Percentiles rank a stretch among this genome's conserved stretches.
These are phyloP conservation scores for Candida pseudofarinosa DNA, from an alignment of 805 yeast genomes.

Conservation along the genomic window DNA sequence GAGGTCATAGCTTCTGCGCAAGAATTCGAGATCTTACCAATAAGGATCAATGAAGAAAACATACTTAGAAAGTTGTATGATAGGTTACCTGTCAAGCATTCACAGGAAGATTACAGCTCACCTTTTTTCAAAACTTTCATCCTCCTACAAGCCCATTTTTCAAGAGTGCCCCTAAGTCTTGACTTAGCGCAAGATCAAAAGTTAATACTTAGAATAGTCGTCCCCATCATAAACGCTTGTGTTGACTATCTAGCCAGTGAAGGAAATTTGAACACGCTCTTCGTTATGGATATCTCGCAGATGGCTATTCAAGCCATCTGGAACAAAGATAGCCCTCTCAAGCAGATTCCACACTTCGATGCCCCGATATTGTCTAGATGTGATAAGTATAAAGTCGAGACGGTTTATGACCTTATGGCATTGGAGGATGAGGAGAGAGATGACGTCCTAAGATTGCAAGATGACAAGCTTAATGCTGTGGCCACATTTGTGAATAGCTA, in stretches of 20 bases:
- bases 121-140: constrained; percentile 69
- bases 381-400: constrained; percentile 49
- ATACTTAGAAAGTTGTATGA: constrained; percentile 49
- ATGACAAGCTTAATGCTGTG: constrained; percentile 52
- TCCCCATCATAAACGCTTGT: constrained; percentile 57
- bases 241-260: constrained; percentile 78
- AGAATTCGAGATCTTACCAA: constrained; percentile 65
- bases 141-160: constrained; percentile 76
- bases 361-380: constrained; percentile 53
- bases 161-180: constrained; percentile 54
- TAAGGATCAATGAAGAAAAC: constrained; percentile 57
- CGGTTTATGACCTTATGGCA: constrained; percentile 76
- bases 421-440: constrained; percentile 76
- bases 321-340: constrained; percentile 73
- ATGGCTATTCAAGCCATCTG: constrained; percentile 85
- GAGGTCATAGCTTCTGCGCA: constrained; percentile 63
- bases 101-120: constrained; percentile 38
- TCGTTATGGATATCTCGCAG: constrained; percentile 84
- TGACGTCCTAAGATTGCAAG: constrained; percentile 52
- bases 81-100: constrained; percentile 59
- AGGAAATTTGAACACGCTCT: constrained; percentile 72
- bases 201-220: constrained; percentile 43
- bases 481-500: constrained; percentile 87
- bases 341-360: constrained; percentile 72
- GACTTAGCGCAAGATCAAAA: constrained; percentile 60